phyloP scores from a whole-genome alignment of 2,329 filamentous ascomycete genomes.

The Alternaria angustiovoidea region DNA sequence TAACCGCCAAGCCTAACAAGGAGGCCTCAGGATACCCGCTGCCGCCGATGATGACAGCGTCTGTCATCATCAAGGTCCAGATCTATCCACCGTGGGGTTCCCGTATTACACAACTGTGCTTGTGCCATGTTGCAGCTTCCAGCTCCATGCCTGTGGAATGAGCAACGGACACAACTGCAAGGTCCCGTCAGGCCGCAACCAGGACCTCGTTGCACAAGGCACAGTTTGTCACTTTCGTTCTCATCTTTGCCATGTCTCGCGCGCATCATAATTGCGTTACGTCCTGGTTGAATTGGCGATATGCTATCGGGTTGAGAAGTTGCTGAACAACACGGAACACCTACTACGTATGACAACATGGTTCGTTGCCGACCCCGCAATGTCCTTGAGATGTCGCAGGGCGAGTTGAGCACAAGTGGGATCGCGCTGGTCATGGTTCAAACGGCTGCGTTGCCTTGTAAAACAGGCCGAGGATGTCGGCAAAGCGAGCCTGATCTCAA shows the following conservation, averaged over 20 bases:
- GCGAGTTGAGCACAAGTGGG: neutral
- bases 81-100: neutral
- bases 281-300: neutral
- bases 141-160: slow-evolving; percentile 7
- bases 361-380: neutral
- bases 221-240: neutral
- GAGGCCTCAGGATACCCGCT: neutral
- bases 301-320: neutral
- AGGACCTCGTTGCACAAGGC: slow-evolving; percentile 7
- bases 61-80: neutral
- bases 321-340: neutral
- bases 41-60: neutral
- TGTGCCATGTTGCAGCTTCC: slow-evolving; percentile 14
- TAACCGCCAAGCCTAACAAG: slow-evolving; percentile 1
- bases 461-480: neutral
- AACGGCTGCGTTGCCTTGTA: neutral
- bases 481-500: neutral
- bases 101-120: neutral
- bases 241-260: neutral
- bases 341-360: neutral
- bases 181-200: slow-evolving; percentile 14
- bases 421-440: neutral
- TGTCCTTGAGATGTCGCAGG: neutral
- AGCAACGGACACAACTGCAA: slow-evolving; percentile 16
- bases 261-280: neutral